Evolutionary conservation across 2,329 filamentous ascomycete species (phyloP), one percentile per base, ranked within the genome.

Genomic region (Monilinia fructicola): DNA sequence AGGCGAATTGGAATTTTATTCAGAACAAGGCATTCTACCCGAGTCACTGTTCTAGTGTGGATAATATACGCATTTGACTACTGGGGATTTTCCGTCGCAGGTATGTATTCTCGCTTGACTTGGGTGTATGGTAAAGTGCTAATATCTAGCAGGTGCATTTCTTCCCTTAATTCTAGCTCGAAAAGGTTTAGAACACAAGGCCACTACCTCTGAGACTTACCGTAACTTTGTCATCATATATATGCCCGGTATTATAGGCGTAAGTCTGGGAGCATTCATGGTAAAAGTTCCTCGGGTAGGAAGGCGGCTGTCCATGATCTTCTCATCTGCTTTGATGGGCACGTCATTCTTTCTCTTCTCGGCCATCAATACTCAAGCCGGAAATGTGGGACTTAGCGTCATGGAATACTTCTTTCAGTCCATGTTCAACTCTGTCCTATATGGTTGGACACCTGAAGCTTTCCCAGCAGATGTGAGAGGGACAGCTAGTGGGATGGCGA

Each of bases 401-500:
- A 71, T 76, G 64, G 75, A 76, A 64, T 75, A 76, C 61, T 74
- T 76, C 63, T 74, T 76, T 67, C 74, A 76, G 65, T 67, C 64
- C 6, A 71, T 73, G 69, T 73, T 72, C 58, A 73, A 73, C 42
- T 70, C 71, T 4, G 67, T 73, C 7, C 42, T 73, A 3, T 73
- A 73, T 48, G 71, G 68, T 3, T 72, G 68, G 67, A 70, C 71
- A 14, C 71, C 71, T 1, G 71, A 72, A 65, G 67, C 67, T 5
- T 73, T 73, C 68, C 81, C 82, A 0, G 81, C 83, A 3, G 79
- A 80, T 0, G 79, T 85, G 21, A 74, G 82, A 46, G 83, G 82
- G 4, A 85, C 81, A 0, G 77, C 85, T 0, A 83, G 82, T 70
- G 85, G 85, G 0, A 68, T 86, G 16, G 83, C 84, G 2, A 83